Evolutionary conservation across 2,329 filamentous ascomycete genomes (phyloP).

Genomic region (Proliferodiscus dingleyae): DNA sequence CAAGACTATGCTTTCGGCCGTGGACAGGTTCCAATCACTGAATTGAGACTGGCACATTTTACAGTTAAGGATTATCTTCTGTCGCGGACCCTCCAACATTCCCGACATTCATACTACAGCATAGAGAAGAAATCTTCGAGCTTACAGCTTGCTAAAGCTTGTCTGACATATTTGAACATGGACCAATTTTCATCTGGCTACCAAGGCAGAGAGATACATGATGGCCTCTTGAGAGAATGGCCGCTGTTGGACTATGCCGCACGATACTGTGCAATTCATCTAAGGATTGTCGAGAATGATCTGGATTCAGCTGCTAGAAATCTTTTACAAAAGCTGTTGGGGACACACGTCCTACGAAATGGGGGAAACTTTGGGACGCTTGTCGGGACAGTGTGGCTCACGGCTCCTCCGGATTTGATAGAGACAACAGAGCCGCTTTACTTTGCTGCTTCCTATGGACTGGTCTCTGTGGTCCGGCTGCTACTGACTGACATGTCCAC

Average conservation of each 20-base stretch:
- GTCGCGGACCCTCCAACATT: conserved; percentile 10
- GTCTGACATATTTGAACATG: conserved; percentile 19
- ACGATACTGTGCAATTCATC: conserved; percentile 8
- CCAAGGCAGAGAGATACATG: too few relatives aligned
- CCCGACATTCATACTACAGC: too few relatives aligned
- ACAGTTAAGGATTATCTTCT: conserved; percentile 21
- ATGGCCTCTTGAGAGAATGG: too few relatives aligned
- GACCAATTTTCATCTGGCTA: too few relatives aligned
- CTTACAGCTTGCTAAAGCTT: conserved; percentile 15
- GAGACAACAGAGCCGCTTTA: conserved; percentile 19
- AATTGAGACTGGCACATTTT: conserved; percentile 19
- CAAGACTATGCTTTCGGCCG: neutral
- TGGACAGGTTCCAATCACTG: neutral
- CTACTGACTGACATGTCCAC: conserved; percentile 14
- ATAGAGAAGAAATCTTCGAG: too few relatives aligned
- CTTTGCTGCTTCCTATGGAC: conserved; percentile 22
- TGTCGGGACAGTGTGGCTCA: conserved; percentile 21
- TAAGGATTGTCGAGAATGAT: neutral
- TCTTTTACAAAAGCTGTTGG: too few relatives aligned
- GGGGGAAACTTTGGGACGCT: conserved; percentile 20
- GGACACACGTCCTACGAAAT: conserved; percentile 9
- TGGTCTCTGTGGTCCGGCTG: conserved; percentile 14
- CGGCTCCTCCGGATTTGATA: conserved; percentile 1
- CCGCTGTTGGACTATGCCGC: conserved; percentile 16
- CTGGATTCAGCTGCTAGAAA: too few relatives aligned